Evolutionary conservation across 805 yeast species (phyloP).

Genomic region (Saturnispora halmiae): DNA sequence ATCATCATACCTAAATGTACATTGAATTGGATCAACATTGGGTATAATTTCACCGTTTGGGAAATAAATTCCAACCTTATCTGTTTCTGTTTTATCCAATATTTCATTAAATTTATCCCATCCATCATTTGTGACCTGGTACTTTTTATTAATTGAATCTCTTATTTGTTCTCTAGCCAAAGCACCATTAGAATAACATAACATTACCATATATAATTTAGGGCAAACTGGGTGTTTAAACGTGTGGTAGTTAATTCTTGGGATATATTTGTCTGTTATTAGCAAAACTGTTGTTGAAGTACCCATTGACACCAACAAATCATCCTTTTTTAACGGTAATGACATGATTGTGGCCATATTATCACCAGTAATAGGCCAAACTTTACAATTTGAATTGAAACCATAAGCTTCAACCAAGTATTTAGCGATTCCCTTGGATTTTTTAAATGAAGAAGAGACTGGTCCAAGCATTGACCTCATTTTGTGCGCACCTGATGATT

Average conservation of each 20-base stretch:
- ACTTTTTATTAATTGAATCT: slow-evolving; percentile 47
- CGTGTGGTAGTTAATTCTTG: slow-evolving; percentile 76
- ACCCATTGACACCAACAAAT: slow-evolving; percentile 74
- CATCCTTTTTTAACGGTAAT: slow-evolving; percentile 66
- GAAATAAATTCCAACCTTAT: slow-evolving; percentile 63
- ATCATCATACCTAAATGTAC: slow-evolving; percentile 34
- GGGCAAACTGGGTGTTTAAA: slow-evolving; percentile 80
- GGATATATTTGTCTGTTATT: slow-evolving; percentile 67
- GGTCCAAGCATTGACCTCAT: slow-evolving; percentile 46
- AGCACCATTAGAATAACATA: slow-evolving; percentile 88
- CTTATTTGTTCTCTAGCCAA: slow-evolving; percentile 74
- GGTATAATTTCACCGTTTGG: slow-evolving; percentile 91
- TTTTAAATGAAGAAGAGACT: slow-evolving; percentile 36
- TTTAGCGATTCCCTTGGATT: slow-evolving; percentile 43
- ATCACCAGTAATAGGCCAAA: slow-evolving; percentile 83
- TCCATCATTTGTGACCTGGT: slow-evolving; percentile 19
- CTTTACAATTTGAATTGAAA: slow-evolving; percentile 43
- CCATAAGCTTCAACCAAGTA: slow-evolving; percentile 64
- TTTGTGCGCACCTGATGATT: slow-evolving; percentile 29
- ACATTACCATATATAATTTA: slow-evolving; percentile 83
- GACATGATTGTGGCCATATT: slow-evolving; percentile 83
- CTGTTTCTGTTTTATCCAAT: slow-evolving; percentile 34
- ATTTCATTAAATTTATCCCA: slow-evolving; percentile 59
- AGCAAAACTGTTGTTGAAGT: slow-evolving; percentile 85
- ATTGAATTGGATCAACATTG: slow-evolving; percentile 55